phyloP scores from a whole-genome alignment of 202 grass and related monocot species.

The Sporobolus alterniflorus region DNA sequence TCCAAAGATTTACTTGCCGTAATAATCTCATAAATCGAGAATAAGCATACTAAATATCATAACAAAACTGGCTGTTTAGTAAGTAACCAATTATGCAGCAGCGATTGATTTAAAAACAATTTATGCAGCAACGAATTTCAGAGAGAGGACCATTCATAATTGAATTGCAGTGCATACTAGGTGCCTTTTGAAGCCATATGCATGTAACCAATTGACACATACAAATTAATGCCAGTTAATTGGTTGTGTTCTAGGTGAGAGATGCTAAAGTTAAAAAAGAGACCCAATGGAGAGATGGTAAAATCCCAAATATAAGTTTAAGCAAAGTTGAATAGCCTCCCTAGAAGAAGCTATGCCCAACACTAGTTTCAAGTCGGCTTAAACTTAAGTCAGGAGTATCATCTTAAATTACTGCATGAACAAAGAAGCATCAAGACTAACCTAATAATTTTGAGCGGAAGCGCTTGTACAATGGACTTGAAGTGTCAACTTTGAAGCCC shows the following conservation, averaged over 20 bases:
- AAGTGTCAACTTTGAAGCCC: conserved; percentile 82
- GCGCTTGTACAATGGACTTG: conserved; percentile 73
- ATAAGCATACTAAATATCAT: neutral
- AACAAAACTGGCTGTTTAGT: neutral
- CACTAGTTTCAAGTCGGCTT: neutral
- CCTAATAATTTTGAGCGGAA: conserved; percentile 91
- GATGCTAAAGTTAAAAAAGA: neutral
- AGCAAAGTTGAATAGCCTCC: neutral
- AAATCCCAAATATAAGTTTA: neutral
- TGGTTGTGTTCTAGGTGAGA: neutral
- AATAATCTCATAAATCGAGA: neutral
- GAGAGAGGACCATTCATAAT: neutral
- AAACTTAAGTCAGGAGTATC: neutral
- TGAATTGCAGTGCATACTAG: neutral
- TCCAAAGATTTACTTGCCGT: neutral
- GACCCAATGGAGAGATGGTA: neutral
- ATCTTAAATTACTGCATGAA: neutral
- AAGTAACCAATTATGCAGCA: neutral
- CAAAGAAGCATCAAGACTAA: conserved; percentile 41
- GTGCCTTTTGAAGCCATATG: neutral
- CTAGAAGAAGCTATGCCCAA: neutral
- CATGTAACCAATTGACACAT: neutral
- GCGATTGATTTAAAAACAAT: too few species aligned
- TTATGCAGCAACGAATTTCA: neutral
- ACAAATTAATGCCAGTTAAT: neutral